Evolutionary conservation across 1,284 basidiomycete species (phyloP), one percentile per base, ranked within the genome.

Genomic region (Caloboletus firmus): DNA sequence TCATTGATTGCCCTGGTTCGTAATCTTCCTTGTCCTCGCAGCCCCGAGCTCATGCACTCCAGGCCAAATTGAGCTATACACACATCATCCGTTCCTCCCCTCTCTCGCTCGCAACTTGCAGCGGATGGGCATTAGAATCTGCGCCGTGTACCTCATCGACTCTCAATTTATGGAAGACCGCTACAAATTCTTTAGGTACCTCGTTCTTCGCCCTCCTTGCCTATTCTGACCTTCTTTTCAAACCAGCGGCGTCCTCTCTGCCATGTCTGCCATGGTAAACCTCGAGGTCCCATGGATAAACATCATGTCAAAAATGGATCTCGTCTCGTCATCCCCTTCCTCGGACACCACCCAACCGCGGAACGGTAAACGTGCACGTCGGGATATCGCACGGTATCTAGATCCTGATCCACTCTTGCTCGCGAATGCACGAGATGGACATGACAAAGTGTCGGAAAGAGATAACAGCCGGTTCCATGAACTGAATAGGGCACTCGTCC

Each of bases 111-210:
- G 85, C 57, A 76, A 87, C 68, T 70, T 93, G 42, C 75, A 79
- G 68, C 76, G 87, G 64, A 76, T 95, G 64, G 84, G 86, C 39
- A 83, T 96, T 57, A 80, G 93, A 54, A 85, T 85, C 34, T 91
- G 87, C 59, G 91, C 89, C 5, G 85, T 85, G 15, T 99, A 99
- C 72, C 82, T 99, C 45, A 84, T 99, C 60, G 97, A 99, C 70
- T 95, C 93, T 1, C 97, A 99, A 65, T 98, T 98, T 74, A 98
- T 98, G 91, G 95, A 98, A 74, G 97, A 99, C 75, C 90, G 91
- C 65, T 91, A 95, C 69, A 99, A 99, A 69, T 99, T 95, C 75
- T 99, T 99, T 73, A 89, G 88, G 89, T 87, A 51, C 32, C 70
- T 54, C 42, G 37, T 40, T n/a, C 39, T 41, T 49, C 52, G 37